Evolutionary conservation across 2,329 filamentous ascomycete genomes (phyloP).

Genomic region (Arthrinium phaeospermum): DNA sequence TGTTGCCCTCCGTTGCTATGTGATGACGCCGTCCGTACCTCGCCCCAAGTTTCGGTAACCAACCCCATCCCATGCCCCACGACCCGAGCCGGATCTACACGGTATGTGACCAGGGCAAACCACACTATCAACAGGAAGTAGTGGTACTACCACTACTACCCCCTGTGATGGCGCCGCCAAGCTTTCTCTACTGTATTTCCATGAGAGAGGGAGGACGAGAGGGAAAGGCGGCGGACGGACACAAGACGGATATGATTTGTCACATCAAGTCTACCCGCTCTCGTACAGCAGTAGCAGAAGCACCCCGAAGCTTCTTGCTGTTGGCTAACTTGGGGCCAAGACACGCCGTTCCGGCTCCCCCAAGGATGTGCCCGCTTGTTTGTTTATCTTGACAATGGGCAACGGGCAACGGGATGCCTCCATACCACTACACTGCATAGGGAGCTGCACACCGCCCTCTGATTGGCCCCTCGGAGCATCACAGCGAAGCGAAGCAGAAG

Average conservation of each 20-base stretch:
- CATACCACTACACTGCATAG: background rate
- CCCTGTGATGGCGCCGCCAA: background rate
- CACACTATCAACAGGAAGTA: slow-evolving; percentile 2
- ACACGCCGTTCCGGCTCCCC: background rate
- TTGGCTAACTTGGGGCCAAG: background rate
- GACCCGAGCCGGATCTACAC: background rate
- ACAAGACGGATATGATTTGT: background rate
- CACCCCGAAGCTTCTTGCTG: background rate
- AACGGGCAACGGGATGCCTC: background rate
- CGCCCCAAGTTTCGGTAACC: background rate
- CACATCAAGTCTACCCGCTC: background rate
- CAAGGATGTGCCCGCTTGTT: background rate
- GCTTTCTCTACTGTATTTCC: background rate
- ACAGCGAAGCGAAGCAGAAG: background rate
- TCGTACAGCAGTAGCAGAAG: background rate
- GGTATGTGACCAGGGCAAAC: background rate
- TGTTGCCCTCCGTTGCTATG: background rate
- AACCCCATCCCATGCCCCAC: background rate
- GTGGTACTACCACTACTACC: background rate
- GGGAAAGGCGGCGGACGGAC: background rate
- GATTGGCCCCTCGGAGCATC: background rate
- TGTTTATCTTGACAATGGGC: background rate
- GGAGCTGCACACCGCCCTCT: background rate
- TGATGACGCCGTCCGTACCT: background rate
- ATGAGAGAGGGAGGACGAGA: too few relatives aligned